Base-by-base conservation (phyloP, 192 early-diverging fungal species). In the Mortierella hygrophila region DNA sequence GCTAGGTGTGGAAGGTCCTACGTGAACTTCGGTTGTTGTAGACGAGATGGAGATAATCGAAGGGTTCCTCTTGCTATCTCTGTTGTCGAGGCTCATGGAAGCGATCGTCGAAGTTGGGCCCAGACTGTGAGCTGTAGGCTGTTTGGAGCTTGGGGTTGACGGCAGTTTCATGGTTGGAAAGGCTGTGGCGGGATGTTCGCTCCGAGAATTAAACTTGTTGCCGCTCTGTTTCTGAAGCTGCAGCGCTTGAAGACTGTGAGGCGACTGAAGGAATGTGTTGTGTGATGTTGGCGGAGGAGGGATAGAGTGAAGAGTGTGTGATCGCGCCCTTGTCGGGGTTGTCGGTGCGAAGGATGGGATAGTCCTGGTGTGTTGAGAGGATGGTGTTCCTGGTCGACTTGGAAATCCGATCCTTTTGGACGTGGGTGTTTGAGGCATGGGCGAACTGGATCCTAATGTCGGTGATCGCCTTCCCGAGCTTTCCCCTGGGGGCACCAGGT, bases 31-130 rank as follows among this genome's bases (percentile, higher is more conserved):
- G 41, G 75, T 78, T 4, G 75, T 76, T 10, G 52, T 47, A 2
- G 84, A 86, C 1, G 79, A 77, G 20, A 86, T 75, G 10, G 84
- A 86, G n/a, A 86, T 86, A 26, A 81, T 42, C 5, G 84, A 86
- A 35, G 74, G 77, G 72, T 72, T 86, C n/a, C 84, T 54, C 18
- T 47, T 86, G 42, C 41, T 44, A 20, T 9, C 1, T 35, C 78
- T 63, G 32, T 35, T n/a, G 74, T 79, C 72, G 38, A 63, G 41
- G 29, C 21, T 40, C n/a, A 23, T 26, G 16, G 63, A 42, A 11
- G 75, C 15, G 16, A 41, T 29, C 57, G 38, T 83, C 8, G 23
- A 49, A 32, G 70, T 42, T 11, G 69, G 77, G 9, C 77, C 78
- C 32, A 73, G 70, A 40, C 23, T 74, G 18, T 79, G 71, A 18